These are phyloP conservation scores for Leccinum variabile DNA, from an alignment of 1,284 basidiomycete genomes.

Conservation along the genomic window DNA sequence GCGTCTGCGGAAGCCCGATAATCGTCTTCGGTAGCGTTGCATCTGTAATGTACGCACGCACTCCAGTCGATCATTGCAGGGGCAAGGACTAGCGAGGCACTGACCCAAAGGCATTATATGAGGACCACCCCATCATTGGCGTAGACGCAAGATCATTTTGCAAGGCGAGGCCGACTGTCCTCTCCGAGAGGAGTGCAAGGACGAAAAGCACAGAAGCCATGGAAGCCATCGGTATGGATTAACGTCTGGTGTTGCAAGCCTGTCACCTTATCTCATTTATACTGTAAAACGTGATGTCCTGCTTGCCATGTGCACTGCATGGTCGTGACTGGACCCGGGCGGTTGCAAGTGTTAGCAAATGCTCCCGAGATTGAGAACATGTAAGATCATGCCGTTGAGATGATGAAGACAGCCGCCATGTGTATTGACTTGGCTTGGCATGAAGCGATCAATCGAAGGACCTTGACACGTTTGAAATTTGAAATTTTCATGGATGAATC, in stretches of 20 bases:
- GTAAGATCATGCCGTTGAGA: too few species aligned
- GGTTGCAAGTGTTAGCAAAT: too few species aligned
- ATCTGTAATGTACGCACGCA: background rate
- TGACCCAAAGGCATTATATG: slow-evolving; percentile 46
- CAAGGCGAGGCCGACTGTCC: slow-evolving; percentile 23
- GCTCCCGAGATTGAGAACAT: too few species aligned
- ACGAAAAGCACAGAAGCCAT: slow-evolving; percentile 1
- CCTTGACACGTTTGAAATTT: too few species aligned
- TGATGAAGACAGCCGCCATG: too few species aligned
- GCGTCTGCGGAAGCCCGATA: slow-evolving; percentile 5
- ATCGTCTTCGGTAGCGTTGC: slow-evolving; percentile 2
- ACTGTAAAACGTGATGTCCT: background rate
- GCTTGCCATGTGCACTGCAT: background rate
- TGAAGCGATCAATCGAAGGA: too few species aligned
- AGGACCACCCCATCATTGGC: slow-evolving; percentile 50
- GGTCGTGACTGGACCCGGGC: background rate
- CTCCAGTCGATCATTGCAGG: background rate
- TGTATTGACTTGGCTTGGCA: too few species aligned
- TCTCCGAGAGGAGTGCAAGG: background rate
- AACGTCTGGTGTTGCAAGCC: background rate
- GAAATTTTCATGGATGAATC: too few species aligned
- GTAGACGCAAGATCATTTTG: slow-evolving; percentile 42
- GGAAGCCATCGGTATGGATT: background rate
- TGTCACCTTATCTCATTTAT: background rate
- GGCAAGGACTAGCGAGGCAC: slow-evolving; percentile 13